Percentiles rank a stretch among this genome's conserved stretches.
Conservation (phyloP, 805 yeast genomes). For the Wickerhamomyces xylosicus region DNA sequence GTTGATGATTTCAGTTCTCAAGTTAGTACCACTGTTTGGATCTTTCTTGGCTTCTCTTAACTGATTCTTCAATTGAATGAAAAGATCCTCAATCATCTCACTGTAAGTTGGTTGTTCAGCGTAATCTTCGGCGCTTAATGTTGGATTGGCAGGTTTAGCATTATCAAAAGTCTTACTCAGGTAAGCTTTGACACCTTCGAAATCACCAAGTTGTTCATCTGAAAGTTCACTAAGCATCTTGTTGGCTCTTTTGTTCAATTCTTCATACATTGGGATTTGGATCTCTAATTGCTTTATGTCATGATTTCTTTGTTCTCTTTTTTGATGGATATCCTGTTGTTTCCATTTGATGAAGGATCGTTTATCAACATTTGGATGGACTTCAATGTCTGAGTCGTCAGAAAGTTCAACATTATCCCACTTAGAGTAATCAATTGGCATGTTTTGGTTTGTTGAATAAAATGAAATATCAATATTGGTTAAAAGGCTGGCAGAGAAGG, state of each 20-base stretch:
- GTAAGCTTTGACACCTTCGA: slow-evolving; percentile 26
- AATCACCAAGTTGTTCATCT: slow-evolving; percentile 26
- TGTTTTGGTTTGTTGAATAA: no score
- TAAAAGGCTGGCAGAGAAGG: no score
- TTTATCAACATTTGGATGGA: slow-evolving; percentile 97
- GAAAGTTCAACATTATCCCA: slow-evolving; percentile 96
- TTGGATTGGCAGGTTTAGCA: slow-evolving; percentile 43
- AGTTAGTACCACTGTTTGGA: slow-evolving; percentile 27
- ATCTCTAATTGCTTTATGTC: slow-evolving; percentile 69
- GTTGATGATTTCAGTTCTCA: slow-evolving; percentile 29
- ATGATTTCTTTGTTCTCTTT: slow-evolving; percentile 68
- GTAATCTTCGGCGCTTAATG: slow-evolving; percentile 32
- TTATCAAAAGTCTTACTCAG: slow-evolving; percentile 46
- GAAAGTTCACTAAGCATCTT: slow-evolving; percentile 36
- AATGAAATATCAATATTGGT: no score
- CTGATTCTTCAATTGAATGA: slow-evolving; percentile 66
- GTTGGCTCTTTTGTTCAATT: slow-evolving; percentile 66
- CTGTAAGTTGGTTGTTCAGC: slow-evolving; percentile 45
- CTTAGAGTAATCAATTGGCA: slow-evolving; percentile 91
- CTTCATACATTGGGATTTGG: slow-evolving; percentile 73
- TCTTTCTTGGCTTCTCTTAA: slow-evolving; percentile 36
- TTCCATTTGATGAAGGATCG: slow-evolving; percentile 89
- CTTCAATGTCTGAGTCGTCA: slow-evolving; percentile 95
- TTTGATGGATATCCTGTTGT: slow-evolving; percentile 94
- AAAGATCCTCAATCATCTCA: slow-evolving; percentile 87